Percentiles rank a stretch among this genome's conserved stretches.
Conservation (phyloP, 1,284 basidiomycete species). For the Peniophora sp. region DNA sequence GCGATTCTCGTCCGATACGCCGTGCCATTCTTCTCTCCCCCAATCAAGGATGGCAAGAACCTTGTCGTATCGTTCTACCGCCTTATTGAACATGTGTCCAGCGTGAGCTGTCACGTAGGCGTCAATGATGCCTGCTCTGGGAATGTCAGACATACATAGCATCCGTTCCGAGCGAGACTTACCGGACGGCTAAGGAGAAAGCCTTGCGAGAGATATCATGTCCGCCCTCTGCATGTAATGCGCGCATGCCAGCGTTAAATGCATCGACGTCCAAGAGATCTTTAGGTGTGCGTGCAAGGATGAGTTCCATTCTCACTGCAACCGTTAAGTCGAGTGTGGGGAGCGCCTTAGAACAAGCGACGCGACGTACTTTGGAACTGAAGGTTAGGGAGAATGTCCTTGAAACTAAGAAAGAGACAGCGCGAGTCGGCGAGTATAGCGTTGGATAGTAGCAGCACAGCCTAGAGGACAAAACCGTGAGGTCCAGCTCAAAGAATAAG, state of each 20-base stretch:
- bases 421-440: neutral
- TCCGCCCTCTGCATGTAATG: neutral
- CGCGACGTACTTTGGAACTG: neutral
- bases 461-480: too few relatives aligned
- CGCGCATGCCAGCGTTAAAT: neutral
- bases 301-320: neutral
- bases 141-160: neutral
- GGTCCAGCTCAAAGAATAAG: too few relatives aligned
- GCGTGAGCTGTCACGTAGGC: neutral
- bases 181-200: neutral
- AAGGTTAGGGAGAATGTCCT: neutral
- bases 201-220: neutral
- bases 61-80: neutral
- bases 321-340: neutral
- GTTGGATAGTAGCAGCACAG: neutral
- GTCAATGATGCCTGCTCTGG: neutral
- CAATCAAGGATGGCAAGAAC: constrained; percentile 3
- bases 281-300: neutral
- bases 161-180: neutral
- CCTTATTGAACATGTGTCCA: neutral
- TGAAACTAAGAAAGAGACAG: neutral
- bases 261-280: neutral
- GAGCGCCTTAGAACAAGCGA: neutral
- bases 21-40: constrained; percentile 7
- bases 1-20: constrained; percentile 4